These are phyloP conservation scores for Saccharomycopsis amapae DNA, from an alignment of 805 yeast species.

Conservation along the genomic window DNA sequence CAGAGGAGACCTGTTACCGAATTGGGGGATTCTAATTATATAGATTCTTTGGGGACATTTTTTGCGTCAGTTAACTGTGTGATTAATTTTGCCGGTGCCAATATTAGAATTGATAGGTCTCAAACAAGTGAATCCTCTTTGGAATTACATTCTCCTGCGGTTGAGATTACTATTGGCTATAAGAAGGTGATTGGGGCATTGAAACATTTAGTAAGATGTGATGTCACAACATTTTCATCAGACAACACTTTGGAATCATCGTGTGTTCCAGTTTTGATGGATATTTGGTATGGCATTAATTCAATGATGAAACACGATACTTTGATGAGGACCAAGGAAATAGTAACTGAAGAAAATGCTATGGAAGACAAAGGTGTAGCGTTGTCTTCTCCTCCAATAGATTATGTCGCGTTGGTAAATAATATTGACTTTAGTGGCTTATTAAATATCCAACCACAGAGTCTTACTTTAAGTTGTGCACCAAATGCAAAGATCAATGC, in stretches of 20 bases:
- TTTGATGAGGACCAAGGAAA: constrained; percentile 11
- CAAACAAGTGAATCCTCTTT: constrained; percentile 33
- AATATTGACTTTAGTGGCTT: constrained; percentile 58
- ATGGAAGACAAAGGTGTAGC: not conserved
- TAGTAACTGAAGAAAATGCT: too few relatives aligned
- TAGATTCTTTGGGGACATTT: constrained; percentile 15
- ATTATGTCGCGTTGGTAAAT: constrained; percentile 40
- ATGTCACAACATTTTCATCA: constrained; percentile 59
- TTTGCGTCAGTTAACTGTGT: constrained; percentile 40
- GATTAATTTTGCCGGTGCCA: constrained; percentile 65
- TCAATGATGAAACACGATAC: constrained; percentile 36
- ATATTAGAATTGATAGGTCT: constrained; percentile 32
- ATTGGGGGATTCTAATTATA: constrained; percentile 16
- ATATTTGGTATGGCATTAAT: constrained; percentile 45
- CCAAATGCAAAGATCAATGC: constrained; percentile 94
- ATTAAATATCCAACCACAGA: constrained; percentile 64
- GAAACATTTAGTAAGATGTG: constrained; percentile 42
- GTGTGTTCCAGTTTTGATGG: constrained; percentile 72
- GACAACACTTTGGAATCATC: constrained; percentile 62
- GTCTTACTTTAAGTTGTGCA: constrained; percentile 75
- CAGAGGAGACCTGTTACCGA: not conserved
- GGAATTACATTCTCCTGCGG: constrained; percentile 67
- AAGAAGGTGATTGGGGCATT: constrained; percentile 32
- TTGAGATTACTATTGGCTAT: constrained; percentile 52
- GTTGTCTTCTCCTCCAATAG: constrained; percentile 19